phyloP scores from a whole-genome alignment of 495 filamentous ascomycete genomes.

The Tuber umbilicatum region DNA sequence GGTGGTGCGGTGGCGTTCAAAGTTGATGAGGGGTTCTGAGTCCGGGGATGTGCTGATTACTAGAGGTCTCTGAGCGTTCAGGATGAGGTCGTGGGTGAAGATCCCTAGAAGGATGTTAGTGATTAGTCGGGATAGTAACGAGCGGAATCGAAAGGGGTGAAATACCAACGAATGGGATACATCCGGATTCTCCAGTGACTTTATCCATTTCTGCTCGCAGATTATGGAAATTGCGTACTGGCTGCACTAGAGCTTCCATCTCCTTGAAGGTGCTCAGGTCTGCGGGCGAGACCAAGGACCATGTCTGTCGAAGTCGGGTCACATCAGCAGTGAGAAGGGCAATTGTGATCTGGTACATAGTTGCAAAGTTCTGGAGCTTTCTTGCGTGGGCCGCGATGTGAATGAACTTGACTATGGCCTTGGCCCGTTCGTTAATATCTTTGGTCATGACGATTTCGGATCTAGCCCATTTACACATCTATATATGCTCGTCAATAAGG shows the following conservation, averaged over 20 bases:
- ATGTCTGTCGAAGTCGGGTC: constrained; percentile 68
- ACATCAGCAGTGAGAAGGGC: constrained; percentile 81
- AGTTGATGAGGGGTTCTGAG: constrained; percentile 78
- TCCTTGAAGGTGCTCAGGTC: constrained; percentile 69
- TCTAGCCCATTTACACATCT: constrained; percentile 90
- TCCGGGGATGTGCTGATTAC: constrained; percentile 59
- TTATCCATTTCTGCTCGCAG: constrained; percentile 88
- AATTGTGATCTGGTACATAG: constrained; percentile 89
- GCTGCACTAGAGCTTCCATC: constrained; percentile 78
- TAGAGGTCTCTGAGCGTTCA: constrained; percentile 82
- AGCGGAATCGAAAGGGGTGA: constrained; percentile 11
- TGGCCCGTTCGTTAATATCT: constrained; percentile 71
- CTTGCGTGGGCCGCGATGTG: constrained; percentile 83
- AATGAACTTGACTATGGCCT: constrained; percentile 81
- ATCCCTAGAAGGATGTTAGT: constrained; percentile 47
- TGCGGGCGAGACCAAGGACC: constrained; percentile 63
- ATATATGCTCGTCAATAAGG: constrained; percentile 13
- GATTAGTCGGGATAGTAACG: not conserved
- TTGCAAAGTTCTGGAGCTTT: constrained; percentile 86
- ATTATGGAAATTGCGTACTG: constrained; percentile 78
- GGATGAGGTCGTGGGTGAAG: constrained; percentile 95
- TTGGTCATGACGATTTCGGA: constrained; percentile 85
- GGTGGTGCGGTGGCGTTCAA: constrained; percentile 83
- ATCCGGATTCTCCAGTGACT: constrained; percentile 66
- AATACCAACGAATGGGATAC: constrained; percentile 92